Evolutionary conservation across 2,329 filamentous ascomycete genomes (phyloP).

Genomic region (Grosmannia clavigera): DNA sequence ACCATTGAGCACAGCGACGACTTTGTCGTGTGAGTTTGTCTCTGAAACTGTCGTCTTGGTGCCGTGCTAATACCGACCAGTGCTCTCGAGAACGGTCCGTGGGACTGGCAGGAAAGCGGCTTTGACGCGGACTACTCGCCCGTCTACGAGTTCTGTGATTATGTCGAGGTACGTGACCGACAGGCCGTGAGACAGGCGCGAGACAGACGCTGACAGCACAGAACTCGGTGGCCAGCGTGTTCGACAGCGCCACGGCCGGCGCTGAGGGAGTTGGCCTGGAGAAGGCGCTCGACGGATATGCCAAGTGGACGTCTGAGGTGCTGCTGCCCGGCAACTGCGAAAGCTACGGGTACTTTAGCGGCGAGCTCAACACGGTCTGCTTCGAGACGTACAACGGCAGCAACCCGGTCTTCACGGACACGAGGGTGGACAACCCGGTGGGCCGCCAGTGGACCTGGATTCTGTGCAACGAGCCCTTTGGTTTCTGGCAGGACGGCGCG

Average conservation of each 20-base stretch:
- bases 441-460: constrained; percentile 45
- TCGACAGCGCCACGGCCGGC: constrained; percentile 30
- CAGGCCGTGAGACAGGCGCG: not conserved
- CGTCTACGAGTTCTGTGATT: constrained; percentile 39
- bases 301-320: constrained; percentile 29
- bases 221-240: constrained; percentile 23
- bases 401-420: constrained; percentile 27
- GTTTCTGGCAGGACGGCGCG: constrained; percentile 31
- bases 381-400: constrained; percentile 32
- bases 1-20: constrained; percentile 31
- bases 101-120: constrained; percentile 42
- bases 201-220: constrained; percentile 3
- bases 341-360: constrained; percentile 31
- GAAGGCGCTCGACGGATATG: constrained; percentile 38
- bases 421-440: constrained; percentile 24
- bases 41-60: not conserved
- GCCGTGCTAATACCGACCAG: constrained; percentile 14
- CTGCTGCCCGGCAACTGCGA: constrained; percentile 31
- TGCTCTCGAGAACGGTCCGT: constrained; percentile 42
- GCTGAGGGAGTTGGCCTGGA: constrained; percentile 35
- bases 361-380: constrained; percentile 32
- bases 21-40: constrained; percentile 22
- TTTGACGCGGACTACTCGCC: constrained; percentile 32
- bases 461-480: constrained; percentile 38
- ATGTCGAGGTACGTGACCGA: constrained; percentile 21